Evolutionary conservation across 2,329 filamentous ascomycete species (phyloP), one percentile per base, ranked within the genome.

Genomic region (Sordariomycetes sp.): DNA sequence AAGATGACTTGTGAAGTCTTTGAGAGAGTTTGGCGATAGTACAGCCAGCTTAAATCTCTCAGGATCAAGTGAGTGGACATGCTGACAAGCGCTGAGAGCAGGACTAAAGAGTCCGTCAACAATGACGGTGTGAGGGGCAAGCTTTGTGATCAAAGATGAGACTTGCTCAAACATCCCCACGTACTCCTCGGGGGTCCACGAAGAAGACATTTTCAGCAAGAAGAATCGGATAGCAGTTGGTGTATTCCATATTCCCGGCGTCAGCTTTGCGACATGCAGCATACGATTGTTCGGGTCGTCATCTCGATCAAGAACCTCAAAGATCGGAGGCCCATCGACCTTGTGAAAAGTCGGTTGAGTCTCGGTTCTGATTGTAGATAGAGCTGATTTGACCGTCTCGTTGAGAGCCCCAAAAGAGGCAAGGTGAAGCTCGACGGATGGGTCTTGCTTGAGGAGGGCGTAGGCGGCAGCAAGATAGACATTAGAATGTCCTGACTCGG

Each of bases 1-100:
- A 18, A 33, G 32, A 19, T 33, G 32, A 25, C 21, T n/a, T 2
- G 25, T 28, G 17, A 34, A 34, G 23, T 34, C 32, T 19, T 34
- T 34, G 21, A 18, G 17, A 8, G 32, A 23, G 24, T 34, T 34
- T 10, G 32, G 32, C 3, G 23, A 28, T 25, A 34, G 32, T 14
- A 34, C 23, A 19, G 23, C 8, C 15, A 23, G 23, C 17, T 28
- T n/a, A 15, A n/a, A 20, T 18, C 20, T 12, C 12, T 12, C 12
- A 11, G 17, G 8, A 8, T 17, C 29, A 5, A 17, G 14, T 31
- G 8, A n/a, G 12, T 31, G n/a, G 11, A 20, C n/a, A n/a, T 31
- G 29, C 29, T 31, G 29, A 7, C n/a, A n/a, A 6, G 25, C 32
- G 14, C 23, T 17, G 23, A 34, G 23, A 8, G 14, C 32, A 12